Conservation (phyloP, 495 filamentous ascomycete genomes). For the Pyronema omphalodes region DNA sequence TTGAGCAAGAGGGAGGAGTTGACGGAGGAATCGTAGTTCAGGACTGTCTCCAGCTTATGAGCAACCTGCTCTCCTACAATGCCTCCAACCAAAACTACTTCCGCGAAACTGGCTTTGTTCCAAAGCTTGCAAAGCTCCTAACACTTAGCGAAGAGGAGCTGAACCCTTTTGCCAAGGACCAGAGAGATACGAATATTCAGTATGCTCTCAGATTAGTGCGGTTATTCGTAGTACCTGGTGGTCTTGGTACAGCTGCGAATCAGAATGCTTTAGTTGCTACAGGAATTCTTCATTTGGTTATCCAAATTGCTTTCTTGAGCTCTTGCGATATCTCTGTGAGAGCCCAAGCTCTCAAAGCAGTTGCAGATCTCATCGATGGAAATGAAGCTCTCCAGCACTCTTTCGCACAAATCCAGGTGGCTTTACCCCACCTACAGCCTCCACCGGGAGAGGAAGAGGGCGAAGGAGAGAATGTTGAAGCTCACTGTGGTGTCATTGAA, state of each 20-base stretch:
- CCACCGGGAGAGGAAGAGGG: slow-evolving; percentile 22
- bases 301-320: slow-evolving; percentile 69
- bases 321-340: slow-evolving; percentile 56
- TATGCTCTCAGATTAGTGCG: slow-evolving; percentile 70
- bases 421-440: slow-evolving; percentile 29
- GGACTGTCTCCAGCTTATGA: slow-evolving; percentile 83
- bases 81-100: slow-evolving; percentile 87
- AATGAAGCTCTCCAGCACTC: slow-evolving; percentile 63
- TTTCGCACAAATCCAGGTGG: slow-evolving; percentile 68
- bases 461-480: slow-evolving; percentile 32
- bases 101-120: slow-evolving; percentile 71
- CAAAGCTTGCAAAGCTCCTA: slow-evolving; percentile 52
- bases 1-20: slow-evolving; percentile 63
- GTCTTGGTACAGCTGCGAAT: slow-evolving; percentile 61
- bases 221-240: slow-evolving; percentile 65
- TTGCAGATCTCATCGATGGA: slow-evolving; percentile 72
- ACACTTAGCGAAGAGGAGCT: slow-evolving; percentile 41
- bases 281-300: slow-evolving; percentile 60
- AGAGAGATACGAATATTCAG: slow-evolving; percentile 82
- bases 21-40: slow-evolving; percentile 76
- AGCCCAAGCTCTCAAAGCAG: slow-evolving; percentile 48
- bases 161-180: slow-evolving; percentile 52
- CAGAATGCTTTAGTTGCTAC: slow-evolving; percentile 71
- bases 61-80: slow-evolving; percentile 78
- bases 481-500: slow-evolving; percentile 76